phyloP scores from a whole-genome alignment of 768 basidiomycete species.

The Suillus fuscotomentosus region DNA sequence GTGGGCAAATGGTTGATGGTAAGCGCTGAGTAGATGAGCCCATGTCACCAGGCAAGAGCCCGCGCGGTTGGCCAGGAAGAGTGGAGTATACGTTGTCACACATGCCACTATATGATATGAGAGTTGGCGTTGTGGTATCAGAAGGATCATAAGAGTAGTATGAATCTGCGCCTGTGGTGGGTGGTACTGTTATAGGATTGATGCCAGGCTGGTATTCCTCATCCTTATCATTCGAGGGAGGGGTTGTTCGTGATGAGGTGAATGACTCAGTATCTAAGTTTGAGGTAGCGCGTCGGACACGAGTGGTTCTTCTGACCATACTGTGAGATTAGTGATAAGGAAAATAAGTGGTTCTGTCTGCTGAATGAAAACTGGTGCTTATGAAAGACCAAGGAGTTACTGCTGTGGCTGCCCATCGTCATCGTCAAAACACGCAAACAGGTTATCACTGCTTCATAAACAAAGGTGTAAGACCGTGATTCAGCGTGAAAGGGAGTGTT shows the following conservation, averaged over 20 bases:
- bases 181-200: not conserved
- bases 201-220: not conserved
- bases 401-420: not conserved
- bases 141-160: conserved; percentile 3
- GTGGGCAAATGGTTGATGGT: conserved; percentile 16
- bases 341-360: not conserved
- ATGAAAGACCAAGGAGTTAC: not conserved
- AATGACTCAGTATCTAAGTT: not conserved
- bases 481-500: not conserved
- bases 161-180: not conserved
- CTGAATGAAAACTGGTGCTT: not conserved
- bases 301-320: not conserved
- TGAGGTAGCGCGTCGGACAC: not conserved
- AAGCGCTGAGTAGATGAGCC: conserved; percentile 5
- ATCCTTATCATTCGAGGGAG: not conserved
- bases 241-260: not conserved
- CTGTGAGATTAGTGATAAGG: not conserved
- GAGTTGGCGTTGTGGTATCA: conserved; percentile 1
- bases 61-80: conserved; percentile 11
- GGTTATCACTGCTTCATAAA: not conserved
- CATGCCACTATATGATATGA: not conserved
- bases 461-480: not conserved
- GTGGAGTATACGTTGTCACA: conserved; percentile 13
- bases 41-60: not conserved
- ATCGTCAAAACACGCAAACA: not conserved